Conservation (phyloP, 306 rosid species). For the Glycine tomentella region DNA sequence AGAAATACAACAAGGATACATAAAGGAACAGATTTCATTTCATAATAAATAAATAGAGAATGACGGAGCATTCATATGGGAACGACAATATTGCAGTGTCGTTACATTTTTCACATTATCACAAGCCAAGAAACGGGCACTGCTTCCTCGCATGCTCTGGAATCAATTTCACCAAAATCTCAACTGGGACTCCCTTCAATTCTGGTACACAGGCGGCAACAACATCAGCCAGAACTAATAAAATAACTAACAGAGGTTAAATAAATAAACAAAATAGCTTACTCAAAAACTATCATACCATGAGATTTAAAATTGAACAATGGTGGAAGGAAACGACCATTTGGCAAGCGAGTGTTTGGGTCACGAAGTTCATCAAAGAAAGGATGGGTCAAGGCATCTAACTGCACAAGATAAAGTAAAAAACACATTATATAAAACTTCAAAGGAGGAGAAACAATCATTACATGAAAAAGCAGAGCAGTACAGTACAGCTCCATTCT, state of each 20-base stretch:
- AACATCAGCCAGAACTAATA: conserved; percentile 19
- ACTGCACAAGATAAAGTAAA: conserved; percentile 52
- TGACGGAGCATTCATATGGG: conserved; percentile 43
- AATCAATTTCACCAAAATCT: conserved; percentile 73
- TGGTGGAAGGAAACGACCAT: conserved; percentile 89
- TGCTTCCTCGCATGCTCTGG: conserved; percentile 92
- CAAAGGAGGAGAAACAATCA: neutral
- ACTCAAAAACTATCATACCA: conserved; percentile 55
- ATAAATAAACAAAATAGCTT: conserved; percentile 3
- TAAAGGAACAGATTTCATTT: conserved; percentile 40
- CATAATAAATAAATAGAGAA: conserved; percentile 34
- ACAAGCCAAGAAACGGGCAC: conserved; percentile 71
- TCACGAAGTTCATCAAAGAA: conserved; percentile 95
- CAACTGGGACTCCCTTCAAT: conserved; percentile 77
- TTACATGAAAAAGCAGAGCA: neutral
- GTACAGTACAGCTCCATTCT: neutral
- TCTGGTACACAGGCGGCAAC: conserved; percentile 56
- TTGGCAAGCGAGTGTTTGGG: conserved; percentile 77
- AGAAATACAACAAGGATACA: conserved; percentile 51
- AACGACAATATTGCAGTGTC: conserved; percentile 30
- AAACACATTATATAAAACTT: neutral
- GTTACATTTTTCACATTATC: conserved; percentile 56
- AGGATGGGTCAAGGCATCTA: conserved; percentile 85
- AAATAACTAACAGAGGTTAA: neutral
- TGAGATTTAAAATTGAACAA: conserved; percentile 82